A percentile compares a stretch with the other conserved stretches of the same genome.
These are phyloP conservation scores for Cochlearia excelsa DNA, from an alignment of 345 rosid species.

Conservation along the genomic window DNA sequence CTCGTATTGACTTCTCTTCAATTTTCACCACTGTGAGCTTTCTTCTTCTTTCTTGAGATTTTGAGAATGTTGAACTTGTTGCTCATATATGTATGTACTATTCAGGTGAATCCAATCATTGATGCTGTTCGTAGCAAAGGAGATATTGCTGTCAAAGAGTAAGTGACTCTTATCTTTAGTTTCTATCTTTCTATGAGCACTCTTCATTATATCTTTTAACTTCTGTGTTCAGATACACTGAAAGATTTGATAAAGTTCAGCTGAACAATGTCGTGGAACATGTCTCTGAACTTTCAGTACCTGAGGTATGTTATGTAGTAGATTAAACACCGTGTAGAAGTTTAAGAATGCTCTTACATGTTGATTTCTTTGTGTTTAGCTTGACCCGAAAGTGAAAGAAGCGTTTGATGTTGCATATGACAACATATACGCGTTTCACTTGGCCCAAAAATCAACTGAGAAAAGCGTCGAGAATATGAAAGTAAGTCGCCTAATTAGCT, in stretches of 20 bases:
- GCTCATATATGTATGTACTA: neutral
- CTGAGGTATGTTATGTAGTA: conserved; percentile 46
- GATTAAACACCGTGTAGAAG: neutral
- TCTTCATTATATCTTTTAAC: neutral
- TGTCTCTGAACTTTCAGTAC: conserved; percentile 63
- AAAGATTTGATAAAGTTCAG: conserved; percentile 73
- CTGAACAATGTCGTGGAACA: conserved; percentile 53
- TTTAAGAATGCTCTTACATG: neutral
- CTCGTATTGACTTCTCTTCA: conserved; percentile 79
- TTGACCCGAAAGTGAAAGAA: conserved; percentile 54
- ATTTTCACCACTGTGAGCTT: conserved; percentile 54
- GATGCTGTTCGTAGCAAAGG: conserved; percentile 73
- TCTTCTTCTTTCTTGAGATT: neutral
- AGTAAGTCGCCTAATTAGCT: conserved; percentile 44
- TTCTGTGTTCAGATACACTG: conserved; percentile 58
- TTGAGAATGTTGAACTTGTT: neutral
- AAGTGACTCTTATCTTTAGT: conserved; percentile 11
- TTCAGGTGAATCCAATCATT: conserved; percentile 70
- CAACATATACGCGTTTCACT: conserved; percentile 83
- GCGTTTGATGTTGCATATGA: conserved; percentile 91
- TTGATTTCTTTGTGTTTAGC: conserved; percentile 40
- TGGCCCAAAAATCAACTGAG: conserved; percentile 71
- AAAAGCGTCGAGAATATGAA: conserved; percentile 71
- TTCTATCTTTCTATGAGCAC: no score
- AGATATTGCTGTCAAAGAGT: conserved; percentile 85